phyloP scores from a whole-genome alignment of 495 filamentous ascomycete species.

The Penicillium simplicissimum region DNA sequence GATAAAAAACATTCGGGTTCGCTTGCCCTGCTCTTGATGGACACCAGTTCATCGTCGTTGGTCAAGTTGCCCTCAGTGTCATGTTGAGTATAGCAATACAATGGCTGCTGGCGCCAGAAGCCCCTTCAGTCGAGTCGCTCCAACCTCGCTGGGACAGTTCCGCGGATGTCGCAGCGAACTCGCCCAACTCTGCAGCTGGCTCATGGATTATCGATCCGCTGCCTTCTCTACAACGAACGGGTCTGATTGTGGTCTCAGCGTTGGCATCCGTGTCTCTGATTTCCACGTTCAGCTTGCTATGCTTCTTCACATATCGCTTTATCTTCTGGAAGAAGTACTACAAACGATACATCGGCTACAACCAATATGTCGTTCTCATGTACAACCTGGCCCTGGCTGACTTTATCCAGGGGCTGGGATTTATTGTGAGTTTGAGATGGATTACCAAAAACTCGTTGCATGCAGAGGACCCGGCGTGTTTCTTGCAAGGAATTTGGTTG shows the following conservation, averaged over 20 bases:
- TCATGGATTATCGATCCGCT: constrained; percentile 38
- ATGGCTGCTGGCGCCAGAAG: constrained; percentile 11
- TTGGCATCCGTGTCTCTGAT: constrained; percentile 58
- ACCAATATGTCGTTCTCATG: constrained; percentile 70
- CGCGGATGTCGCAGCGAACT: constrained; percentile 16
- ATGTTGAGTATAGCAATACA: constrained; percentile 17
- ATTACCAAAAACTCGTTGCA: constrained; percentile 49
- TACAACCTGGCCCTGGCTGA: constrained; percentile 71
- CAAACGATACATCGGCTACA: constrained; percentile 42
- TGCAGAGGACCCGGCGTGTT: constrained; percentile 56
- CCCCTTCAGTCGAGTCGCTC: not conserved
- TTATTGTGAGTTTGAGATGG: constrained; percentile 61
- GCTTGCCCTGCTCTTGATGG: not conserved
- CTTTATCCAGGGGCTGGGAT: constrained; percentile 62
- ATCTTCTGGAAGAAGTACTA: constrained; percentile 50
- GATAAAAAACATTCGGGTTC: not conserved
- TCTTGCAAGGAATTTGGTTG: constrained; percentile 64
- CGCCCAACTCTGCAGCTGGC: constrained; percentile 18
- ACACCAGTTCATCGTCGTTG: not conserved
- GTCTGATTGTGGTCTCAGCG: constrained; percentile 49
- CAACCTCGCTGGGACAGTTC: constrained; percentile 12
- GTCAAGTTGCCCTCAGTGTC: not conserved
- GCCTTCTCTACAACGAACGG: constrained; percentile 42
- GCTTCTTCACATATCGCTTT: constrained; percentile 53
- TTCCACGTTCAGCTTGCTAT: constrained; percentile 46